These are phyloP conservation scores for Purshia tridentata DNA, from an alignment of 306 rosid genomes.

Conservation along the genomic window DNA sequence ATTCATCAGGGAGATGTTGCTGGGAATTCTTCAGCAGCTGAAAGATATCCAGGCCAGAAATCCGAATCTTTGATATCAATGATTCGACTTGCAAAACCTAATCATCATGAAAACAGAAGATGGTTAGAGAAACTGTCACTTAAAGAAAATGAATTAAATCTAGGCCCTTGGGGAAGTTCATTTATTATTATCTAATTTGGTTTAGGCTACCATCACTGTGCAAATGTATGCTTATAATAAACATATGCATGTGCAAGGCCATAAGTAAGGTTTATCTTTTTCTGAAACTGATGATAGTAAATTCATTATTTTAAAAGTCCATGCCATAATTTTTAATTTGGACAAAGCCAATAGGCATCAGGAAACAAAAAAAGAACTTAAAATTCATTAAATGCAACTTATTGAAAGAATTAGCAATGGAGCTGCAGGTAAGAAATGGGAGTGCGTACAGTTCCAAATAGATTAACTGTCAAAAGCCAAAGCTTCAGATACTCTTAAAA, in stretches of 20 bases:
- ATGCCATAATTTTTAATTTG: not conserved
- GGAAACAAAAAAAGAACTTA: not conserved
- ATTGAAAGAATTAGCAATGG: not conserved
- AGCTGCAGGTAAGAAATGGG: not conserved
- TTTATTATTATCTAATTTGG: not conserved
- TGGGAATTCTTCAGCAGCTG: slow-evolving; percentile 58
- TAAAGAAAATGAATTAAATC: not conserved
- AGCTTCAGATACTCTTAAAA: not conserved
- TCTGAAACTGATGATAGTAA: not conserved
- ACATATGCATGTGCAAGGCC: not conserved
- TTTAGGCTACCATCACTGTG: not conserved
- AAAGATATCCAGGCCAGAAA: slow-evolving; percentile 51
- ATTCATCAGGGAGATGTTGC: slow-evolving; percentile 50
- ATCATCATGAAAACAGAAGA: slow-evolving; percentile 34
- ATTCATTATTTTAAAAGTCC: not conserved
- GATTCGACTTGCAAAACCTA: slow-evolving; percentile 78
- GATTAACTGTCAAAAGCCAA: not conserved
- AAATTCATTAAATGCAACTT: not conserved
- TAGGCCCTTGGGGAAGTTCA: not conserved
- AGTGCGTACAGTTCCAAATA: not conserved
- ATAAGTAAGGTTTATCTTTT: not conserved
- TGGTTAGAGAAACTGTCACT: slow-evolving; percentile 8
- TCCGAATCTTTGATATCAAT: slow-evolving; percentile 51
- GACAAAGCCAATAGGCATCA: not conserved
- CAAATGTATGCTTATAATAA: not conserved